Percentiles rank a stretch among this genome's conserved stretches.
Conservation (phyloP, 202 grass and related monocot species). For the Bolboschoenoplectus hybrid region DNA sequence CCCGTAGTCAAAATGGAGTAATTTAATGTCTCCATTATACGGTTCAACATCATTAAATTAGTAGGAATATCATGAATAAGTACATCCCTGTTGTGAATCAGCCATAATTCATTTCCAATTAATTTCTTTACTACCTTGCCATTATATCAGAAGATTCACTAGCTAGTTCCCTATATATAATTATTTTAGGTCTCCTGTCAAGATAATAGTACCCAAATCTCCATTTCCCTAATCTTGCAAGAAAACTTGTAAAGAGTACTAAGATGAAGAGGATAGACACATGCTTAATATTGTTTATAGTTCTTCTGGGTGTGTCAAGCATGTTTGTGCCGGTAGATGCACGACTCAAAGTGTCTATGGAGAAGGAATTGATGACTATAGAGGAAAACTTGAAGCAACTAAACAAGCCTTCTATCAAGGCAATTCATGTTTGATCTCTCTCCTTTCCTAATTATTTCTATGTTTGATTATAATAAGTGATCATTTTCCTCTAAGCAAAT, state of each 20-base stretch:
- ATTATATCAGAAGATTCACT: constrained; percentile 5
- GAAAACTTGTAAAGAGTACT: background rate
- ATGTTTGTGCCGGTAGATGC: background rate
- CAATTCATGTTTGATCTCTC: constrained; percentile 25
- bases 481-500: too few relatives aligned
- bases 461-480: background rate
- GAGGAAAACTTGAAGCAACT: constrained; percentile 43
- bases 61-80: background rate
- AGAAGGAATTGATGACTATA: constrained; percentile 22
- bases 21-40: background rate
- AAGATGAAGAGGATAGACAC: background rate
- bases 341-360: background rate
- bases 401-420: constrained; percentile 39
- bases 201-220: background rate
- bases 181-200: background rate
- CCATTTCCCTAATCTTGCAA: background rate
- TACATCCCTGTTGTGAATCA: background rate
- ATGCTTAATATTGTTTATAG: background rate
- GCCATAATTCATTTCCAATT: background rate
- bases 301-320: background rate
- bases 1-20: too few relatives aligned
- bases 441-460: background rate
- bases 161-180: background rate
- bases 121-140: background rate
- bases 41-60: background rate